These are phyloP conservation scores for Trichoderma guizhouense DNA, from an alignment of 2,329 filamentous ascomycete genomes.

Conservation along the genomic window DNA sequence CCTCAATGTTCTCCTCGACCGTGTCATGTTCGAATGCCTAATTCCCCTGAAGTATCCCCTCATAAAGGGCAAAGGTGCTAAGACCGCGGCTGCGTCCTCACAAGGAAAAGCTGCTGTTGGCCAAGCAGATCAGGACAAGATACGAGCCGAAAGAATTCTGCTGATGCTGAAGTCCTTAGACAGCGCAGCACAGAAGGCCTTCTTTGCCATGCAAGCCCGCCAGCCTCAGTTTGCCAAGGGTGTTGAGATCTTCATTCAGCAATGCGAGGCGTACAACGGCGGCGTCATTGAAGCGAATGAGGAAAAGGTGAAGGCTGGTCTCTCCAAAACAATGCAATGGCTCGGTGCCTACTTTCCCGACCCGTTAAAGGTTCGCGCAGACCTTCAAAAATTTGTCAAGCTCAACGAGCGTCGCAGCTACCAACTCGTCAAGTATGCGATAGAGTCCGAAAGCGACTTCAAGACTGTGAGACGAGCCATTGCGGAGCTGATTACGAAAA, in stretches of 20 bases:
- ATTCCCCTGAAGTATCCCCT: conserved; percentile 86
- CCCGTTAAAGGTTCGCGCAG: conserved; percentile 63
- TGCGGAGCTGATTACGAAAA: conserved; percentile 80
- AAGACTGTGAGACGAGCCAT: conserved; percentile 86
- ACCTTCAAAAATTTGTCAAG: conserved; percentile 88
- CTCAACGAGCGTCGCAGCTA: conserved; percentile 86
- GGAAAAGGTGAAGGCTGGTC: conserved; percentile 64
- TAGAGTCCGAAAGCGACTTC: conserved; percentile 84
- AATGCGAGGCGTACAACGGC: conserved; percentile 88
- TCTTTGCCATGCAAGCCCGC: conserved; percentile 79
- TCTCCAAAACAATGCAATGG: conserved; percentile 71
- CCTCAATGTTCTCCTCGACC: conserved; percentile 78
- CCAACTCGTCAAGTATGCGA: conserved; percentile 81
- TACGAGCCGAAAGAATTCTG: conserved; percentile 80
- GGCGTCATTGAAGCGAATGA: conserved; percentile 74
- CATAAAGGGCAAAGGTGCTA: conserved; percentile 56
- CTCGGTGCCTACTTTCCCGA: conserved; percentile 76
- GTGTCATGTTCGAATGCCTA: conserved; percentile 80
- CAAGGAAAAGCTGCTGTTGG: conserved; percentile 40
- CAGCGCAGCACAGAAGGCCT: conserved; percentile 74
- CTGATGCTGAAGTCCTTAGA: conserved; percentile 78
- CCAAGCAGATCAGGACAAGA: conserved; percentile 66
- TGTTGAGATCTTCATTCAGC: conserved; percentile 70
- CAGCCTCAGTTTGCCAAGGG: conserved; percentile 72
- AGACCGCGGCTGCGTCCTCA: conserved; percentile 57